phyloP scores from a whole-genome alignment of 140 eudicot genomes.

The Cichorium intybus region DNA sequence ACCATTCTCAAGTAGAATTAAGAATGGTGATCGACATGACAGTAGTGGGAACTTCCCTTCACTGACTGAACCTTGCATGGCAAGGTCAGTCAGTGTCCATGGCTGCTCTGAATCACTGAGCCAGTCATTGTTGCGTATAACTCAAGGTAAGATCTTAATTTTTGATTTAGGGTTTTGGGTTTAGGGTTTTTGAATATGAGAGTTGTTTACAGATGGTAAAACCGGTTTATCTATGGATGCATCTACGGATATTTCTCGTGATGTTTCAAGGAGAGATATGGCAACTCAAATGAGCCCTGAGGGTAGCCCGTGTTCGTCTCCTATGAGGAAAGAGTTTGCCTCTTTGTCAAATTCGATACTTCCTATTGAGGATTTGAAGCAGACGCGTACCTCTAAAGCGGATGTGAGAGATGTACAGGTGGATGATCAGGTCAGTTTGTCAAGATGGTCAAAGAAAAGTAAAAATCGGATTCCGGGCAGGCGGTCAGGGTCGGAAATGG shows the following conservation, averaged over 20 bases:
- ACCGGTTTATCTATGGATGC: constrained; percentile 32
- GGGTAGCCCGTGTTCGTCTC: constrained; percentile 67
- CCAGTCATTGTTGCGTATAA: constrained; percentile 48
- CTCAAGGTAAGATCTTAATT: constrained; percentile 45
- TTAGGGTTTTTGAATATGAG: constrained; percentile 14
- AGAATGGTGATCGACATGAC: constrained; percentile 32
- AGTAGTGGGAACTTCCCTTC: constrained; percentile 40
- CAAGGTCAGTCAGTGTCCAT: constrained; percentile 79
- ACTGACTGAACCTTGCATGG: constrained; percentile 74
- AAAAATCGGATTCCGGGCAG: constrained; percentile 38
- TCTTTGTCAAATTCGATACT: constrained; percentile 44
- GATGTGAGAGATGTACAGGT: constrained; percentile 75
- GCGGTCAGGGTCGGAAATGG: constrained; percentile 44
- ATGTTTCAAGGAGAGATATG: constrained; percentile 90
- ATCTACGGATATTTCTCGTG: constrained; percentile 46
- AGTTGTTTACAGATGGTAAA: constrained; percentile 47
- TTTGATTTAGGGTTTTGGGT: not conserved
- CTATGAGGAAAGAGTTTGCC: constrained; percentile 41
- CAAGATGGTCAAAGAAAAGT: constrained; percentile 74
- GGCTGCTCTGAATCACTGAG: constrained; percentile 80
- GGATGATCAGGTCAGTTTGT: constrained; percentile 67
- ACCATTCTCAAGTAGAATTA: constrained; percentile 65
- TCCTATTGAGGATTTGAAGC: constrained; percentile 51
- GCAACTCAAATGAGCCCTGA: constrained; percentile 99
- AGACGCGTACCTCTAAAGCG: constrained; percentile 38